Base-by-base conservation (phyloP, 257 asterid species). In the Phtheirospermum japonicum region DNA sequence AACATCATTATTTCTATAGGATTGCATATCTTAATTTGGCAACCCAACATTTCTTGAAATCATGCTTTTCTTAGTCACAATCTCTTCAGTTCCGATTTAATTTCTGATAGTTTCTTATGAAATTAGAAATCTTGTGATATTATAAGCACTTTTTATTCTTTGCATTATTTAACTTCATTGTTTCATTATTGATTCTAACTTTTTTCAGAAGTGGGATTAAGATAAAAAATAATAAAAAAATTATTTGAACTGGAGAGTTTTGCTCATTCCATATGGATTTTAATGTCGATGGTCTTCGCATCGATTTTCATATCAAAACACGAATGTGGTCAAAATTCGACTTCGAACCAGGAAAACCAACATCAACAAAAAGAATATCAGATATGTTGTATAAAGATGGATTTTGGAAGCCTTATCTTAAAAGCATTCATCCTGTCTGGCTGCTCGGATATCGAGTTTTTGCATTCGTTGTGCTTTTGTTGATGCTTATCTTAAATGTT, bases 201-300 rank as follows among this genome's bases (percentile, higher is more conserved):
- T n/a, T n/a, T n/a, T n/a, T n/a, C n/a, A n/a, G n/a, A n/a, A n/a
- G n/a, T n/a, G n/a, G n/a, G n/a, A n/a, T n/a, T n/a, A n/a, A n/a
- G n/a, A n/a, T n/a, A n/a, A n/a, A n/a, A n/a, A n/a, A n/a, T n/a
- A n/a, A n/a, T n/a, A n/a, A n/a, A n/a, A n/a, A n/a, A n/a, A n/a
- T n/a, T n/a, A n/a, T n/a, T 77, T 93, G 0, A 89, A 89, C 53
- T 93, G 99, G 97, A 86, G 94, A 67, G 84, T 93, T 18, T 57
- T 81, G 70, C 79, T 93, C 7, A 94, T 42, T 80, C 85, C n/a
- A 9, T 87, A 26, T 89, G 96, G 96, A 26, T 89, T 16, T 43
- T 93, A 14, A 63, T 80, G 68, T 71, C 95, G 0, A 60, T 93
- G 80, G 83, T 83, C 9, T 78, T 87, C 30, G 88, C 97, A 26